Evolutionary conservation across 2,329 filamentous ascomycete genomes (phyloP).

Genomic region (Fusarium duplospermum): DNA sequence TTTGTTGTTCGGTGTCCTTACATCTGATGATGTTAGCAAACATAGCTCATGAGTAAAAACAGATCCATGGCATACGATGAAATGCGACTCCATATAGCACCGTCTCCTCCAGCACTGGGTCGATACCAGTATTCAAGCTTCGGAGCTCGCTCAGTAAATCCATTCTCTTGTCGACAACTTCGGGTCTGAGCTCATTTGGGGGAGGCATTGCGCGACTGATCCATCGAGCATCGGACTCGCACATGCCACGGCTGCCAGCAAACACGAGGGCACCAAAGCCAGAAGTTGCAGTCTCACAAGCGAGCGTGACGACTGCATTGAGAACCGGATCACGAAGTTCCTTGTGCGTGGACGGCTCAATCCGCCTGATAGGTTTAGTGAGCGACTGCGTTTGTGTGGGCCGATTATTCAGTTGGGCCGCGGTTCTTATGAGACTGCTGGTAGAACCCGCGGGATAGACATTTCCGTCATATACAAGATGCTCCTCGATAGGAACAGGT

Average conservation of each 20-base stretch:
- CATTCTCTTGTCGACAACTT: conserved; percentile 66
- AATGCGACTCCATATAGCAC: conserved; percentile 77
- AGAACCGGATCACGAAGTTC: conserved; percentile 73
- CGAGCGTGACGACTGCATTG: conserved; percentile 77
- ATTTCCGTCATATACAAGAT: conserved; percentile 76
- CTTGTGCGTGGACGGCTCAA: conserved; percentile 67
- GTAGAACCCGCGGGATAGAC: conserved; percentile 71
- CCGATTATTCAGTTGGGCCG: conserved; percentile 59
- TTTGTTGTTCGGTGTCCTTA: conserved; percentile 38
- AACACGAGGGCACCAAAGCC: conserved; percentile 81
- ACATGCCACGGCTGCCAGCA: conserved; percentile 74
- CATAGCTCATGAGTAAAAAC: background rate
- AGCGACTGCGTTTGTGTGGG: conserved; percentile 49
- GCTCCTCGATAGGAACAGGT: conserved; percentile 80
- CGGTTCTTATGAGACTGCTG: conserved; percentile 67
- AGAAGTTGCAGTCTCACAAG: conserved; percentile 74
- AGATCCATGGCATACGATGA: conserved; percentile 63
- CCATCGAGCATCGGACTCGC: conserved; percentile 74
- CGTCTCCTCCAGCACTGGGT: conserved; percentile 72
- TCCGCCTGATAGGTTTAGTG: conserved; percentile 57
- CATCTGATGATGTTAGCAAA: conserved; percentile 49
- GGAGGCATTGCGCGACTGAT: conserved; percentile 75
- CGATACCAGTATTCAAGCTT: conserved; percentile 73
- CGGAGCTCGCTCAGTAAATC: conserved; percentile 75
- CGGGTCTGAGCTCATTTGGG: conserved; percentile 56